Percentiles rank a stretch among this genome's conserved stretches.
phyloP scores from a whole-genome alignment of 495 filamentous ascomycete genomes.

The Penicillium daleae region DNA sequence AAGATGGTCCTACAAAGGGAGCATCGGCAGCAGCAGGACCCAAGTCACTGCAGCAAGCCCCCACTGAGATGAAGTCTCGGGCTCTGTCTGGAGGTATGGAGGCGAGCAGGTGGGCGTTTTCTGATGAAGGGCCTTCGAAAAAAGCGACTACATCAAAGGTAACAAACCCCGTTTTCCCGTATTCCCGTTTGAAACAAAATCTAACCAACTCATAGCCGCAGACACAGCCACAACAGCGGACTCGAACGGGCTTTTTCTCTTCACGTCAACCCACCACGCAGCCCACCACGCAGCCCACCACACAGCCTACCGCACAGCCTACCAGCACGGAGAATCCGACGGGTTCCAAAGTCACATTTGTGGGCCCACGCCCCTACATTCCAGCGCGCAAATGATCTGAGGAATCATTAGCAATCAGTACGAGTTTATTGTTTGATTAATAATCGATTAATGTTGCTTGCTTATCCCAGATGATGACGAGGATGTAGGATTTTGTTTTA shows the following conservation, averaged over 20 bases:
- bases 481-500: too few relatives aligned
- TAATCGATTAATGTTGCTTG: too few relatives aligned
- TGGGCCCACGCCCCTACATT: neutral
- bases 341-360: neutral
- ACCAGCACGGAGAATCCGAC: neutral
- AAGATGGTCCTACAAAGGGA: neutral
- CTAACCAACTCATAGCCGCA: neutral
- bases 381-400: neutral
- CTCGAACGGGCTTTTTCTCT: neutral
- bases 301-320: neutral
- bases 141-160: neutral
- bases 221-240: neutral
- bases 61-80: neutral
- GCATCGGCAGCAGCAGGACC: neutral
- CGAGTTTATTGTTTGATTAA: neutral
- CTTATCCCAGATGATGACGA: too few relatives aligned
- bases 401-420: neutral
- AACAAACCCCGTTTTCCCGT: neutral
- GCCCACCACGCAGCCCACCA: neutral
- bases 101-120: neutral
- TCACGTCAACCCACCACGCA: neutral
- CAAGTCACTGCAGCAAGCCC: neutral
- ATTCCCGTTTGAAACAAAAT: neutral
- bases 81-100: neutral
- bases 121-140: neutral